A percentile compares a stretch with the other conserved stretches of the same genome.
Evolutionary conservation across 2,329 filamentous ascomycete species (phyloP).

Genomic region (Aaosphaeria pasadenensis): DNA sequence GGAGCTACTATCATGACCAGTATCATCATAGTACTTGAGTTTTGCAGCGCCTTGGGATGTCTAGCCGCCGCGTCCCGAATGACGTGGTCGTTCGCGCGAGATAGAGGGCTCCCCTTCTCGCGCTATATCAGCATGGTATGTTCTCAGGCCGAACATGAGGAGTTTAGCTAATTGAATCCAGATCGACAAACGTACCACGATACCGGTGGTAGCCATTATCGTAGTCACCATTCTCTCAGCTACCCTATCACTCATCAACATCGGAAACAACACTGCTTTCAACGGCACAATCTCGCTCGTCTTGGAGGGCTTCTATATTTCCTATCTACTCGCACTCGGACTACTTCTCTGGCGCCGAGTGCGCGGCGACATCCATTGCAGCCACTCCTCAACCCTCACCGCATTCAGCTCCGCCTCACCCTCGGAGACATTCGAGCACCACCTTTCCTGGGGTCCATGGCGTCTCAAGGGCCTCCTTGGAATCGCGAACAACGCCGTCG

Average conservation of each 20-base stretch:
- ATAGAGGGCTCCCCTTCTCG: conserved; percentile 41
- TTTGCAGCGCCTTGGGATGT: conserved; percentile 41
- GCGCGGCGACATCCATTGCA: conserved; percentile 24
- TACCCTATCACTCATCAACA: conserved; percentile 51
- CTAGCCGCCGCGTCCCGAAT: conserved; percentile 42
- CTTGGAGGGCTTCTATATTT: conserved; percentile 35
- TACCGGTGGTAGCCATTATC: conserved; percentile 48
- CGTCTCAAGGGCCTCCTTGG: conserved; percentile 26
- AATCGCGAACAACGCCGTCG: conserved; percentile 28
- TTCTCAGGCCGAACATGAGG: not conserved
- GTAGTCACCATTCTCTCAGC: conserved; percentile 44
- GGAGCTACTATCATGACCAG: conserved; percentile 50
- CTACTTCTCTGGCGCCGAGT: conserved; percentile 35
- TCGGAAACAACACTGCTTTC: conserved; percentile 44
- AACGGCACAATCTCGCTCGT: conserved; percentile 35
- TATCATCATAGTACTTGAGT: conserved; percentile 39
- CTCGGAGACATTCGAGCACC: conserved; percentile 18
- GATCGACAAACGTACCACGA: conserved; percentile 34
- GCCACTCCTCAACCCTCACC: conserved; percentile 14
- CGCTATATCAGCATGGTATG: conserved; percentile 25
- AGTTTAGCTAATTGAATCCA: conserved; percentile 3
- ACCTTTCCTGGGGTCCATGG: conserved; percentile 33
- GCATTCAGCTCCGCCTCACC: conserved; percentile 17
- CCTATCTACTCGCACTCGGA: conserved; percentile 31
- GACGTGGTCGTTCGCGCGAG: conserved; percentile 45